Percentiles rank a stretch among this genome's conserved stretches.
Conservation (phyloP, 108 stramenopile genomes). For the Bacterosira constricta region DNA sequence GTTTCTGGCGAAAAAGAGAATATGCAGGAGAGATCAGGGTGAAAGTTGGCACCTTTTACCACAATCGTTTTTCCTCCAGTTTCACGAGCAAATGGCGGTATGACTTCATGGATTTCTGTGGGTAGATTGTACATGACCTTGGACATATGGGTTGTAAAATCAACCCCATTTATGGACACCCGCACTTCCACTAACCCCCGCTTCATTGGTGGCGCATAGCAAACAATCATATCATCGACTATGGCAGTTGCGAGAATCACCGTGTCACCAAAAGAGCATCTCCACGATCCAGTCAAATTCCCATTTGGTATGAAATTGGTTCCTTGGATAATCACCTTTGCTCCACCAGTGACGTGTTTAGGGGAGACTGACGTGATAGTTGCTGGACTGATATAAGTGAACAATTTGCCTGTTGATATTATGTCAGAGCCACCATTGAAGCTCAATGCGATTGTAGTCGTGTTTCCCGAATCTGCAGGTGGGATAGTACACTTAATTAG, state of each 20-base stretch:
- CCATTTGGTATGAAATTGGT: background rate
- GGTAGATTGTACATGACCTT: background rate
- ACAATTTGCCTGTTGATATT: background rate
- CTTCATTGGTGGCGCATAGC: slow-evolving; percentile 11
- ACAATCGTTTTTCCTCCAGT: background rate
- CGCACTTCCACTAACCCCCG: background rate
- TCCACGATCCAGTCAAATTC: background rate
- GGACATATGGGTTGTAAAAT: background rate
- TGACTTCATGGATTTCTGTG: slow-evolving; percentile 2
- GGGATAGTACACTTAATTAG: slow-evolving; percentile 2
- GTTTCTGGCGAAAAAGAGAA: background rate
- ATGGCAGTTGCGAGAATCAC: background rate
- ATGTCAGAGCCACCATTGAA: slow-evolving; percentile 17
- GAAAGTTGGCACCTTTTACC: slow-evolving; percentile 1
- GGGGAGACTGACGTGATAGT: background rate
- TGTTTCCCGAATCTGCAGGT: background rate
- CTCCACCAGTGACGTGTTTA: background rate
- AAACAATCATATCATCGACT: background rate
- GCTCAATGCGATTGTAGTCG: background rate
- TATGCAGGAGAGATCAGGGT: slow-evolving; percentile 8
- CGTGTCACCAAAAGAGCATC: background rate
- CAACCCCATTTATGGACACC: slow-evolving; percentile 14
- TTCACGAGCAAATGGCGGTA: background rate
- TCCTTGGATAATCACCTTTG: background rate
- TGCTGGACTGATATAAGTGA: background rate